These are phyloP conservation scores for Mallotus repandus DNA, from an alignment of 441 rosid genomes.

Conservation along the genomic window DNA sequence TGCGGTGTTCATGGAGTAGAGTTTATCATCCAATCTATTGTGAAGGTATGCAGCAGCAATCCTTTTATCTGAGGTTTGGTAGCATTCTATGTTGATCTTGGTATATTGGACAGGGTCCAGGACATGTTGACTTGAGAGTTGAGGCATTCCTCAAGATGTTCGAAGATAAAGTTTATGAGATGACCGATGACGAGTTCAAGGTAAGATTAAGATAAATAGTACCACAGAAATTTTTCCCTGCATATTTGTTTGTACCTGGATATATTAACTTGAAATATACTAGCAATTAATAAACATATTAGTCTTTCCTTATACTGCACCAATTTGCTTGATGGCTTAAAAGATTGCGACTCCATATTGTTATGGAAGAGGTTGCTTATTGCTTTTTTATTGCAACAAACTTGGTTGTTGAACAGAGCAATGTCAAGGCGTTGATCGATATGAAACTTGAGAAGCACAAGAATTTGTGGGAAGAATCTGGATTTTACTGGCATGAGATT, in stretches of 20 bases:
- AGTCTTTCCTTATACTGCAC: no score
- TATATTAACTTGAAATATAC: no score
- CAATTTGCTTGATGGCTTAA: no score
- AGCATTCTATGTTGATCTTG: background rate
- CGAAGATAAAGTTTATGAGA: constrained; percentile 59
- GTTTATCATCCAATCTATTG: constrained; percentile 74
- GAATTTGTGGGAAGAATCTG: constrained; percentile 77
- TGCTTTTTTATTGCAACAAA: background rate
- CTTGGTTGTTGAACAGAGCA: constrained; percentile 39
- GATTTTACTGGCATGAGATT: constrained; percentile 72
- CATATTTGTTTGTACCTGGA: background rate
- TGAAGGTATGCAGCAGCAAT: constrained; percentile 44
- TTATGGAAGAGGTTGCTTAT: background rate
- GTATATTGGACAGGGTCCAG: constrained; percentile 60
- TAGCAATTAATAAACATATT: no score
- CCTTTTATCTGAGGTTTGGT: constrained; percentile 10
- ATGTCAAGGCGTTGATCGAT: constrained; percentile 74
- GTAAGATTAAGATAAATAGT: constrained; percentile 32
- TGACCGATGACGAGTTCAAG: constrained; percentile 76
- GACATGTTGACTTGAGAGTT: constrained; percentile 66
- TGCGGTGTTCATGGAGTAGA: constrained; percentile 69
- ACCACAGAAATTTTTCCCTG: background rate
- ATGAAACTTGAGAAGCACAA: constrained; percentile 93
- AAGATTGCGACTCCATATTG: background rate
- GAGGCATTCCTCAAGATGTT: constrained; percentile 69